Conservation (phyloP, 768 basidiomycete genomes). For the Pleurotus citrinopileatus region DNA sequence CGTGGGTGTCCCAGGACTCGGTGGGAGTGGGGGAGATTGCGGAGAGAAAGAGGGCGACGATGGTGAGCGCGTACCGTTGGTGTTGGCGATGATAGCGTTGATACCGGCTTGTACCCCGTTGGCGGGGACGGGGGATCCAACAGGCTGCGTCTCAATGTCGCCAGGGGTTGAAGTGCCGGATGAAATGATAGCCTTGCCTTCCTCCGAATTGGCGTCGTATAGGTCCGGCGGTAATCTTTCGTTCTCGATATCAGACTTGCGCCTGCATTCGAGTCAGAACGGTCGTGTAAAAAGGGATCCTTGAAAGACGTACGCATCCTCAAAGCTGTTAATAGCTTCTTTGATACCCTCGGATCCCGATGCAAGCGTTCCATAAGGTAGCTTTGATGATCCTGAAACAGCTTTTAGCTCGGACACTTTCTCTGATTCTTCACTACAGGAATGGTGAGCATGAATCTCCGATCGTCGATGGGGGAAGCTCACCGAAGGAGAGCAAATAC, state of each 20-base stretch:
- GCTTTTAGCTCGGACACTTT: conserved; percentile 95
- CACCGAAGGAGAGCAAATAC: conserved; percentile 89
- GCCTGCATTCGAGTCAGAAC: conserved; percentile 40
- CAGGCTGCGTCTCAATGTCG: conserved; percentile 35
- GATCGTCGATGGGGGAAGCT: background rate
- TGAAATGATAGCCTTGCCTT: conserved; percentile 63
- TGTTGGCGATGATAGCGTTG: conserved; percentile 33
- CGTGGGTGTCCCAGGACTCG: conserved; percentile 5
- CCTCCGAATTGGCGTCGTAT: conserved; percentile 74
- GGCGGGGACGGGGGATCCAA: conserved; percentile 38
- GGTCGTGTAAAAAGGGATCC: background rate
- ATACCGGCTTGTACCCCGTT: conserved; percentile 45
- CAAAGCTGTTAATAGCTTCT: conserved; percentile 90
- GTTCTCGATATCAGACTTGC: conserved; percentile 98
- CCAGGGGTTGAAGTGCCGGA: conserved; percentile 55
- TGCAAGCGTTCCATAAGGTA: conserved; percentile 83
- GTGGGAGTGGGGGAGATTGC: conserved; percentile 23
- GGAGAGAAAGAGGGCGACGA: conserved; percentile 18
- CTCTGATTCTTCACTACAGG: conserved; percentile 89
- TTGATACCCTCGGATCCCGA: conserved; percentile 93
- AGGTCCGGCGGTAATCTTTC: conserved; percentile 97
- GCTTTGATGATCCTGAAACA: conserved; percentile 70
- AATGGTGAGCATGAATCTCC: background rate
- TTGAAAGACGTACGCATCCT: conserved; percentile 78
- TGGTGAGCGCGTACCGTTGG: conserved; percentile 30